These are phyloP conservation scores for Hemisphaericaspora xylofermentans DNA, from an alignment of 1,139 yeast genomes.

Conservation along the genomic window DNA sequence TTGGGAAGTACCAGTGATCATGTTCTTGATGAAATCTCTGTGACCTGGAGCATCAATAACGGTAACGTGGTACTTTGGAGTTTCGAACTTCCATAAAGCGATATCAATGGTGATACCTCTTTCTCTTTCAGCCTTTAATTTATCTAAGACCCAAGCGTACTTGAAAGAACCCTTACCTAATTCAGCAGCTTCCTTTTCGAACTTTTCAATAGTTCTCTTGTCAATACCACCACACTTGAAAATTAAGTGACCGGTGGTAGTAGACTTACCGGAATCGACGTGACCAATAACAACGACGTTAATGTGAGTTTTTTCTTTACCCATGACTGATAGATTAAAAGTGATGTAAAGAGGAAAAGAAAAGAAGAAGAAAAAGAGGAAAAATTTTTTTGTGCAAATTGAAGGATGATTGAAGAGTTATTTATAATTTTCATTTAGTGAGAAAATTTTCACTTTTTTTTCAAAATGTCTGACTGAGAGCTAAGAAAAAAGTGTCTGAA, in stretches of 20 bases:
- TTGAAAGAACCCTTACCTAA: slow-evolving; percentile 98
- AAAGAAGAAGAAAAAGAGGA: slow-evolving; percentile 7
- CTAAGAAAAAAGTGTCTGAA: background rate
- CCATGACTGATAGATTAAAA: slow-evolving; percentile 35
- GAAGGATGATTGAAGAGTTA: slow-evolving; percentile 1
- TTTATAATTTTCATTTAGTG: slow-evolving; percentile 2
- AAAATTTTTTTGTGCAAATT: slow-evolving; percentile 4
- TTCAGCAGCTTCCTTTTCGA: slow-evolving; percentile 98
- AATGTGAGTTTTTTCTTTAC: slow-evolving; percentile 95
- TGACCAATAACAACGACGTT: slow-evolving; percentile 99
- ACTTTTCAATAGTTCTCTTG: slow-evolving; percentile 98
- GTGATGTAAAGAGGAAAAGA: slow-evolving; percentile 8
- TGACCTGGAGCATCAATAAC: slow-evolving; percentile 96
- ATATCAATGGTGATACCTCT: slow-evolving; percentile 96
- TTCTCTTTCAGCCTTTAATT: slow-evolving; percentile 94
- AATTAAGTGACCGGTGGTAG: slow-evolving; percentile 98
- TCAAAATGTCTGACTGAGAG: background rate
- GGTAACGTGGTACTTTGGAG: slow-evolving; percentile 90
- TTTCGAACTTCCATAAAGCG: slow-evolving; percentile 95
- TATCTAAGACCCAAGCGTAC: slow-evolving; percentile 97
- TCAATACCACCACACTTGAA: slow-evolving; percentile 92
- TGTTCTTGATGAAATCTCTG: slow-evolving; percentile 96
- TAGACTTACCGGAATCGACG: slow-evolving; percentile 95
- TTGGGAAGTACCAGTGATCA: slow-evolving; percentile 92
- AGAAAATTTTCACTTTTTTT: background rate